phyloP scores from a whole-genome alignment of 805 yeast species.

The Metschnikowia sp. region DNA sequence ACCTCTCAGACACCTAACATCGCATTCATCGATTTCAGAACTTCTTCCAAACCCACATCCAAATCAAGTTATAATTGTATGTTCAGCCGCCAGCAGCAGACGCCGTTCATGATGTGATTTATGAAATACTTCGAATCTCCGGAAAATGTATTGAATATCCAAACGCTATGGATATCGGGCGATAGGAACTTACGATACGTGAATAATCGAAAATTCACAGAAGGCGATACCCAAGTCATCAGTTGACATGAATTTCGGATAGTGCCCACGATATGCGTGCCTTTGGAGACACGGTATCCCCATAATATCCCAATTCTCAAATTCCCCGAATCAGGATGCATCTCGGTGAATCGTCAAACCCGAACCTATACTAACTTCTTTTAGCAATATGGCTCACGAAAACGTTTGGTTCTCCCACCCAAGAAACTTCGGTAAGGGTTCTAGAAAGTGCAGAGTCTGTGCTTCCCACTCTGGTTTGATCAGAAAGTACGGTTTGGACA shows the following conservation, averaged over 20 bases:
- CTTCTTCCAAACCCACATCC: slow-evolving; percentile 9
- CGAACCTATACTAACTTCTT: slow-evolving; percentile 29
- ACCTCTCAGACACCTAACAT: slow-evolving; percentile 4
- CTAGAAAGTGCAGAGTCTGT: slow-evolving; percentile 99
- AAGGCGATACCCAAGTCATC: no score
- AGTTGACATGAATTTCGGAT: no score
- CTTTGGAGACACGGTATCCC: no score
- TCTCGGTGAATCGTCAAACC: not conserved
- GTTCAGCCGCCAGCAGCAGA: slow-evolving; percentile 1
- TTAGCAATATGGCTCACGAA: slow-evolving; percentile 96
- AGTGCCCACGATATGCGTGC: no score
- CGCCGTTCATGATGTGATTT: no score
- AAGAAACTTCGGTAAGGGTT: slow-evolving; percentile 99
- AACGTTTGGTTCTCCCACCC: slow-evolving; percentile 99
- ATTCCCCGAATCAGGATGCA: not conserved
- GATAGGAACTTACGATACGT: no score
- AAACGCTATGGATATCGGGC: no score
- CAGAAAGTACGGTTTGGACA: slow-evolving; percentile 99
- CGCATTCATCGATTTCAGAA: not conserved
- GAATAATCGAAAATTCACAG: no score
- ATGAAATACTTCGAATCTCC: no score
- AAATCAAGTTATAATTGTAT: slow-evolving; percentile 11
- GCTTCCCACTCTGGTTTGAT: slow-evolving; percentile 98
- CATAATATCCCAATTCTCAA: no score
- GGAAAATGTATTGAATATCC: no score